phyloP scores from a whole-genome alignment of 495 filamentous ascomycete species.

The Lindgomyces ingoldianus region DNA sequence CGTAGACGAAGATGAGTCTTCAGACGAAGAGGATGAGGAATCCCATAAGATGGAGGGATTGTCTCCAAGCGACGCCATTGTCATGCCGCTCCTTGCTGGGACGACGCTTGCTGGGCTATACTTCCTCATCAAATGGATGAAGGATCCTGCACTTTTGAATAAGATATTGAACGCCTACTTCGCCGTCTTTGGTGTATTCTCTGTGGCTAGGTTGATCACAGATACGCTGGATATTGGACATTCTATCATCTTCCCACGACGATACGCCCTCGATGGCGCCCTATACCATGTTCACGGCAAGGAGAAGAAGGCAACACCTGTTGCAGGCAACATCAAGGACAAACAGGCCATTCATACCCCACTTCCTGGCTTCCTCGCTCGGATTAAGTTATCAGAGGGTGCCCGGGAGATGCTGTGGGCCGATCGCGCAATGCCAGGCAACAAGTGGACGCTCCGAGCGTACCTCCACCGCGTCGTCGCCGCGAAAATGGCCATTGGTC shows the following conservation, averaged over 20 bases:
- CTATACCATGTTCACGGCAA: conserved; percentile 45
- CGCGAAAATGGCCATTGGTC: conserved; percentile 51
- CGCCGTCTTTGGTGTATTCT: conserved; percentile 73
- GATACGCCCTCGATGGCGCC: conserved; percentile 53
- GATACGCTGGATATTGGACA: conserved; percentile 65
- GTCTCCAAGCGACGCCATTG: conserved; percentile 75
- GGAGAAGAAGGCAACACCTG: conserved; percentile 34
- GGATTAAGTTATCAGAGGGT: conserved; percentile 47
- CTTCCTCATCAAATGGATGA: conserved; percentile 83
- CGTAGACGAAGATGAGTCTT: conserved; percentile 55
- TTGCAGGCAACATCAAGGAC: conserved; percentile 22
- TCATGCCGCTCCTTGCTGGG: conserved; percentile 83
- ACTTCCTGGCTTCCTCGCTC: conserved; percentile 53
- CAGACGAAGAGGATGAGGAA: conserved; percentile 55
- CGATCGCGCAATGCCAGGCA: conserved; percentile 50
- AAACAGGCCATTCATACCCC: conserved; percentile 46
- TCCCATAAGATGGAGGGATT: conserved; percentile 74
- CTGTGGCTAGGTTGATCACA: conserved; percentile 66
- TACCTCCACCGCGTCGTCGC: conserved; percentile 51
- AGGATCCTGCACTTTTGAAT: conserved; percentile 79
- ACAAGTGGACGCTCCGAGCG: conserved; percentile 52
- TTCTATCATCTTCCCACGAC: conserved; percentile 71
- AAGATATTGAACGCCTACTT: conserved; percentile 85
- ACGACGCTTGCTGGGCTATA: conserved; percentile 74
- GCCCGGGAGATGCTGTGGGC: conserved; percentile 51